Conservation (phyloP, 2,329 filamentous ascomycete genomes). For the Rhynchosporium secalis region DNA sequence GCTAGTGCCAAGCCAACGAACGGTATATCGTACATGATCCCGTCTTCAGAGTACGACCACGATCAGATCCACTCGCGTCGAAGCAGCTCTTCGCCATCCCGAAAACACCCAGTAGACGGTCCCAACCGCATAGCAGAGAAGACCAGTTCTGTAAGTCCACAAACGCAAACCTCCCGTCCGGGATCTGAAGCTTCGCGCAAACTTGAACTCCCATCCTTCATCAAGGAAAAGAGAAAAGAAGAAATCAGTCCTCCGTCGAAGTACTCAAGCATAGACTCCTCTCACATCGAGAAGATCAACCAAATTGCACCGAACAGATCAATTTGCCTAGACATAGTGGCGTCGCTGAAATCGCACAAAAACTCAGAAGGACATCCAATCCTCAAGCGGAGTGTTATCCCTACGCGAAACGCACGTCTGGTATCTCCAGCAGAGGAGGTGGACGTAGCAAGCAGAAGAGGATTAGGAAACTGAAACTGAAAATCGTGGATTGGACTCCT, state of each 20-base stretch:
- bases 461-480: constrained; percentile 15
- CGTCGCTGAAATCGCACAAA: constrained; percentile 11
- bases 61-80: constrained; percentile 5
- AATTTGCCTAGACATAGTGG: background rate
- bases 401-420: background rate
- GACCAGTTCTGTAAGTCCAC: background rate
- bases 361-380: background rate
- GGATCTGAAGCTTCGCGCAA: constrained; percentile 18
- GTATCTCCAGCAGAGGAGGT: background rate
- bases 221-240: background rate
- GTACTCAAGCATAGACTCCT: constrained; percentile 22
- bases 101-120: background rate
- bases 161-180: constrained; percentile 17
- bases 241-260: constrained; percentile 17
- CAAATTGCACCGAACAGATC: constrained; percentile 14
- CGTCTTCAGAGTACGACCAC: background rate
- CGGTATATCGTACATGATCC: background rate
- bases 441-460: constrained; percentile 1
- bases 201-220: constrained; percentile 11
- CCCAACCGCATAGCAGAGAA: background rate
- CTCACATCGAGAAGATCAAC: constrained; percentile 23
- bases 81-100: constrained; percentile 3
- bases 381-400: background rate
- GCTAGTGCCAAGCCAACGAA: constrained; percentile 6
- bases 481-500: constrained; percentile 17